Base-by-base conservation (phyloP, 2,329 filamentous ascomycete genomes). In the Colletotrichum orchidophilum region DNA sequence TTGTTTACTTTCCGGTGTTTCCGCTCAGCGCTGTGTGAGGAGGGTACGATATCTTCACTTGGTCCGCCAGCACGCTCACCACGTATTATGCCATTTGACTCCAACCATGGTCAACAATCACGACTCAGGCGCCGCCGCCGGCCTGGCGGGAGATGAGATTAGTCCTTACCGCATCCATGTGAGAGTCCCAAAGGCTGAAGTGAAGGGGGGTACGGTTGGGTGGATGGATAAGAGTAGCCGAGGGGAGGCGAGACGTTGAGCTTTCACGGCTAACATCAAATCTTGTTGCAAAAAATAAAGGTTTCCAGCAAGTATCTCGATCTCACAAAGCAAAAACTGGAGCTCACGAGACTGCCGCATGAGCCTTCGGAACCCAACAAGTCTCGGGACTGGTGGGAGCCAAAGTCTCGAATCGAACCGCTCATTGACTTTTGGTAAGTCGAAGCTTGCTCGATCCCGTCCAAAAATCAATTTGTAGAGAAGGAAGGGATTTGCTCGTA, bases 261-360 rank as follows among this genome's bases (percentile, higher is more conserved):
- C 8, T 46, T 53, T 39, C 35, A 69, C 76, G 66, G 75, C 80
- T 83, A 67, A 83, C 73, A 52, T 65, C 15, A 24, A 33, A 15
- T n/a, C n/a, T 24, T 42, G 9, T 52, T 49, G 64, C 9, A 66
- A 7, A 13, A 8, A n/a, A 5, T 4, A 46, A 50, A 92, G 90
- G 87, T 93, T 18, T 92, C 91, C 2, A 88, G 86, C 65, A 89
- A 87, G 75, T 93, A 93, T 78, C 84, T 93, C 1, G 87, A 92
- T 55, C 83, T 93, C 71, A 93, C 91, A 6, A 87, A 83, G 76
- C 87, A 89, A 78, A 94, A 93, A 78, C 84, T 93, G 11, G 89
- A 92, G 76, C 83, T 93, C 55, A 90, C 90, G 26, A 84, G 91
- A 69, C 80, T 93, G 33, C 91, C 91, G 50, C 88, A 90, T 75